Evolutionary conservation across 257 asterid species (phyloP).

Genomic region (Euphrasia confusa): DNA sequence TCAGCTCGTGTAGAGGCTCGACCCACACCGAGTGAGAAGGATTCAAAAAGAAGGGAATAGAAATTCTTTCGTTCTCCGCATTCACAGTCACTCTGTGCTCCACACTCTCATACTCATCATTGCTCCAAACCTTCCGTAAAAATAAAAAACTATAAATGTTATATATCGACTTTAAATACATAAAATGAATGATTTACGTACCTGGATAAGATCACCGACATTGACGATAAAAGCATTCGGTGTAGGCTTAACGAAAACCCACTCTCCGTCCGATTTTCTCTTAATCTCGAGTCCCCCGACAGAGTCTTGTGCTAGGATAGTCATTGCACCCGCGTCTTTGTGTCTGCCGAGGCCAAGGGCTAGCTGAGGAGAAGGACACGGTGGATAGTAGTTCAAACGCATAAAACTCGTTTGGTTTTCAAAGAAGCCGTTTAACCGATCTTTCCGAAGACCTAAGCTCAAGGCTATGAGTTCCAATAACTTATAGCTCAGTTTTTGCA

Average conservation of each 20-base stretch:
- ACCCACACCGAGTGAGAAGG: constrained; percentile 55
- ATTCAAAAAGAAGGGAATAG: constrained; percentile 39
- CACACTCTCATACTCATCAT: not conserved
- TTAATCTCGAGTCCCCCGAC: constrained; percentile 74
- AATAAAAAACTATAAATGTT: not conserved
- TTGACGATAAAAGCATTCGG: constrained; percentile 24
- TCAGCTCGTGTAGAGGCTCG: constrained; percentile 48
- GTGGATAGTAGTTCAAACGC: constrained; percentile 68
- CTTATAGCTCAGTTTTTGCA: constrained; percentile 46
- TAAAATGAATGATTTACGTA: not conserved
- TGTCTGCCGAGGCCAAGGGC: constrained; percentile 80
- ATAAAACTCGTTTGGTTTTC: constrained; percentile 48
- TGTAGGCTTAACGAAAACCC: constrained; percentile 66
- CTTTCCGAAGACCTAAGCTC: constrained; percentile 49
- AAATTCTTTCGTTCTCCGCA: not conserved
- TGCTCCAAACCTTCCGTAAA: not conserved
- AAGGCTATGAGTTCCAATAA: constrained; percentile 47
- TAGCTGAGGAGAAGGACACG: constrained; percentile 64
- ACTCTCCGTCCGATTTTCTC: constrained; percentile 66
- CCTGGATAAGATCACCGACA: not conserved
- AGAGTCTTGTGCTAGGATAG: constrained; percentile 60
- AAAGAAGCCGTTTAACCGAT: constrained; percentile 44
- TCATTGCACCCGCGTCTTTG: constrained; percentile 59
- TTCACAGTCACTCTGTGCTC: constrained; percentile 3
- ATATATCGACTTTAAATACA: no score